Evolutionary conservation across 2,329 filamentous ascomycete genomes (phyloP), one percentile per base, ranked within the genome.

Genomic region (Sarocladium brachiariae): DNA sequence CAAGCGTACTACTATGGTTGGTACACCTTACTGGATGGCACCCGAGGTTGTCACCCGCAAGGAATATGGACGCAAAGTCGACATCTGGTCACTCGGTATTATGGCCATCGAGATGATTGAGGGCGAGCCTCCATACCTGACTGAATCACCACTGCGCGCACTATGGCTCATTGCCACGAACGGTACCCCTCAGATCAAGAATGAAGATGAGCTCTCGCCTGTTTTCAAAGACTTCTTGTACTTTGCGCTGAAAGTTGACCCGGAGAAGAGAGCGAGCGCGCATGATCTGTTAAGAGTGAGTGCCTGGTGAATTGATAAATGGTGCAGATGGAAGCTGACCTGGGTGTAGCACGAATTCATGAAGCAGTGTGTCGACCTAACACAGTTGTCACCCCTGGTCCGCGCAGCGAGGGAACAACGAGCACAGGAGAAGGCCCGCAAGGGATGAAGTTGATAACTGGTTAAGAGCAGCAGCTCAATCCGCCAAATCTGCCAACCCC

Each of bases 71-170:
- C 86, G 92, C 55, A 99, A 97, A 70, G 92, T 99, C 50, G 93
- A 99, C 64, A 96, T 99, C 59, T 99, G 93, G 93, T 95, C 89
- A 53, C 74, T 99, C 39, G 93, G 93, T 53, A 99, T 99, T 71
- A 97, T 99, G 93, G 90, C 93, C 7, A 97, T 99, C 62, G 93
- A 99, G 70, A 99, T 99, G 93, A 96, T 99, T 57, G 93, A 97
- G 71, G 93, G 92, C 65, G 93, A 97, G 67, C 93, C 93, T 11
- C 93, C 93, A 21, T 99, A 97, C 65, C 76, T 99, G 53, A 97
- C 91, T 34, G 93, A 99, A 67, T 95, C 89, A 33, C 93, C 93
- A 4, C 77, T 99, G 21, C 84, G 92, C 54, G 93, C 93, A 1
- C 77, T 99, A 33, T 99, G 93, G 77, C 72, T 99, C 59, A 99